Evolutionary conservation across 2,329 filamentous ascomycete genomes (phyloP).

Genomic region (Raffaelea deltoideospora): DNA sequence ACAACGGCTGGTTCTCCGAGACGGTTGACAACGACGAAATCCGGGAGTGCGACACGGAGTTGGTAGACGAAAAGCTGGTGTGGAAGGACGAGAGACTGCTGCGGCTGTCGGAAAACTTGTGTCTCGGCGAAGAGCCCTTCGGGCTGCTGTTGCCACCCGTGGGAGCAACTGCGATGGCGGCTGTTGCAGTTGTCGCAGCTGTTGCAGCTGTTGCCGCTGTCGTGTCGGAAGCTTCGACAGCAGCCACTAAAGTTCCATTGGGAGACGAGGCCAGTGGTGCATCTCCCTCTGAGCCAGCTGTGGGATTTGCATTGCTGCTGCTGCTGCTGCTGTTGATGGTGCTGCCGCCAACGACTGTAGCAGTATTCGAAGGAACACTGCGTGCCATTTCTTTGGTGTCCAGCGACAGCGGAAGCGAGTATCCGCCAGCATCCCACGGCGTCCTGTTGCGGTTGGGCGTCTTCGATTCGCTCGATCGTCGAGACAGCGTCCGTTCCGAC

Average conservation of each 20-base stretch:
- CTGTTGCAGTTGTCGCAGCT: too few species aligned
- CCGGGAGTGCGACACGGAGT: conserved; percentile 32
- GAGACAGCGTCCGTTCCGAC: conserved; percentile 13
- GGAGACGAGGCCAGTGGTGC: too few species aligned
- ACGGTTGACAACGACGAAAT: conserved; percentile 39
- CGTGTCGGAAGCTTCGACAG: too few species aligned
- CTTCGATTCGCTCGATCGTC: conserved; percentile 15
- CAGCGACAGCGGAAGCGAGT: conserved; percentile 26
- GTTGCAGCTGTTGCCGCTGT: too few species aligned
- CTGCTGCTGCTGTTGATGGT: too few species aligned
- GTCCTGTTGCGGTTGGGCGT: conserved; percentile 22
- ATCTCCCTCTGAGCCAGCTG: too few species aligned
- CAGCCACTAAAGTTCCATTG: too few species aligned
- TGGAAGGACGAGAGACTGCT: conserved; percentile 38
- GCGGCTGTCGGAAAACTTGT: conserved; percentile 34
- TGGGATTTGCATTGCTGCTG: too few species aligned
- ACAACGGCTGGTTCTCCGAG: conserved; percentile 22
- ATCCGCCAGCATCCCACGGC: conserved; percentile 36
- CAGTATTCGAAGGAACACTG: too few species aligned
- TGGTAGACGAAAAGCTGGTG: conserved; percentile 23
- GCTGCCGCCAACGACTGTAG: too few species aligned
- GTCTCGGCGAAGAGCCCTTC: conserved; percentile 20
- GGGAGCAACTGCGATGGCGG: too few species aligned
- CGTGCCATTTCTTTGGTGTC: conserved; percentile 25
- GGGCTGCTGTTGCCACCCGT: conserved; percentile 15